A percentile compares a stretch with the other conserved stretches of the same genome.
Evolutionary conservation across 495 filamentous ascomycete genomes (phyloP).

Genomic region (Penicillium egyptiacum): DNA sequence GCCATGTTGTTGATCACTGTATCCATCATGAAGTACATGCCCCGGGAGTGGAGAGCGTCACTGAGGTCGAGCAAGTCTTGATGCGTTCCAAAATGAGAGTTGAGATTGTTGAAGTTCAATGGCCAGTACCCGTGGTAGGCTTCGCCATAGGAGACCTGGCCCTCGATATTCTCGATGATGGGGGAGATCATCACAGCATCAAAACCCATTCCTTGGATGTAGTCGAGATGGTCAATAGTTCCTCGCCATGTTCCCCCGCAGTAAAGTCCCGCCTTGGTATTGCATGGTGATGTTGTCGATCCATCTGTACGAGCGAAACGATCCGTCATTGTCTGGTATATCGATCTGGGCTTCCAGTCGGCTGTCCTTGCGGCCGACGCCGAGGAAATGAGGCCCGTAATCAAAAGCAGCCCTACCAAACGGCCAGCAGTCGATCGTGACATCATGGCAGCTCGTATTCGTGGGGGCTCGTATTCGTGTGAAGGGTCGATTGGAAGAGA

Average conservation of each 20-base stretch:
- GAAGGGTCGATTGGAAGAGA: background rate
- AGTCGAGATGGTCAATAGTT: conserved; percentile 58
- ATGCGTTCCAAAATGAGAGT: conserved; percentile 63
- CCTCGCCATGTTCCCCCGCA: conserved; percentile 78
- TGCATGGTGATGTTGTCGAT: conserved; percentile 51
- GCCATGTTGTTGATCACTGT: conserved; percentile 79
- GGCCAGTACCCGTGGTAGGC: conserved; percentile 80
- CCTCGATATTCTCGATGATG: conserved; percentile 61
- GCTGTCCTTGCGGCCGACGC: conserved; percentile 24
- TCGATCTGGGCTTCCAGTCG: conserved; percentile 60
- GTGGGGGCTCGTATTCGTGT: conserved; percentile 5
- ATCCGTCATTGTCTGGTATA: conserved; percentile 78
- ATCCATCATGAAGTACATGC: conserved; percentile 76
- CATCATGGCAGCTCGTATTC: conserved; percentile 15
- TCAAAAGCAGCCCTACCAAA: background rate
- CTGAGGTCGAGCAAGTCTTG: conserved; percentile 65
- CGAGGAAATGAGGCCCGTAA: conserved; percentile 9
- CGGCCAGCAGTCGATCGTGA: background rate
- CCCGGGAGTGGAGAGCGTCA: conserved; percentile 56
- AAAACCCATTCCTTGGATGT: conserved; percentile 75
- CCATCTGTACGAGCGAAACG: conserved; percentile 69
- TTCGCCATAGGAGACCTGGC: conserved; percentile 47
- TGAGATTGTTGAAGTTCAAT: conserved; percentile 62
- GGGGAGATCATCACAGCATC: conserved; percentile 83
- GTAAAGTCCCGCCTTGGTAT: conserved; percentile 50